A percentile compares a stretch with the other conserved stretches of the same genome.
Evolutionary conservation across 2,329 filamentous ascomycete species (phyloP).

Genomic region (Hypoxylon sp.): DNA sequence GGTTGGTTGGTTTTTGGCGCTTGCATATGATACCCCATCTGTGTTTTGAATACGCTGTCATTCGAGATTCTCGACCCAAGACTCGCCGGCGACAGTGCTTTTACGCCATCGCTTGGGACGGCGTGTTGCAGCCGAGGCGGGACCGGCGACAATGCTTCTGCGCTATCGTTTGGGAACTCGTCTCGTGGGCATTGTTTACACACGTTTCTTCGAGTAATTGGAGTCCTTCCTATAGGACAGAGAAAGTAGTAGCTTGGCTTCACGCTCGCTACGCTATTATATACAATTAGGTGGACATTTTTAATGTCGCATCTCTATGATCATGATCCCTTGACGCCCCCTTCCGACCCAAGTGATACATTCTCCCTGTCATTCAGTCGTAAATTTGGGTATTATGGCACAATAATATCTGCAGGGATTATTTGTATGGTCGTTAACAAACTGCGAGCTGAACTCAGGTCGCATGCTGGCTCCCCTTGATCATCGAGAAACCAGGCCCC

Average conservation of each 20-base stretch:
- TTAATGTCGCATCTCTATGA: constrained; percentile 35
- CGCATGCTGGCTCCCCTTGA: constrained; percentile 42
- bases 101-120: constrained; percentile 65
- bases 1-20: constrained; percentile 50
- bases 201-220: constrained; percentile 49
- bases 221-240: constrained; percentile 33
- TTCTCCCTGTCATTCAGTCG: constrained; percentile 6
- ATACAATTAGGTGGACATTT: constrained; percentile 44
- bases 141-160: constrained; percentile 67
- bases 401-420: constrained; percentile 7
- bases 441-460: constrained; percentile 12
- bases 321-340: constrained; percentile 21
- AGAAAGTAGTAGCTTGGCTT: constrained; percentile 36
- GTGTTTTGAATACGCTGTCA: constrained; percentile 69
- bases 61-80: constrained; percentile 54
- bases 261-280: constrained; percentile 47
- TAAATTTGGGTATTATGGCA: constrained; percentile 13
- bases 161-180: constrained; percentile 64
- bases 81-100: constrained; percentile 62
- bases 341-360: constrained; percentile 13
- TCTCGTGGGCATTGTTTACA: constrained; percentile 57
- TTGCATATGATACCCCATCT: constrained; percentile 68
- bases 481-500: constrained; percentile 48
- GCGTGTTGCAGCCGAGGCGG: constrained; percentile 62
- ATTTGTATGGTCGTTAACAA: constrained; percentile 3